Percentiles rank a stretch among this genome's conserved stretches.
Evolutionary conservation across 2,329 filamentous ascomycete species (phyloP).

Genomic region (Venturiaceae sp.): DNA sequence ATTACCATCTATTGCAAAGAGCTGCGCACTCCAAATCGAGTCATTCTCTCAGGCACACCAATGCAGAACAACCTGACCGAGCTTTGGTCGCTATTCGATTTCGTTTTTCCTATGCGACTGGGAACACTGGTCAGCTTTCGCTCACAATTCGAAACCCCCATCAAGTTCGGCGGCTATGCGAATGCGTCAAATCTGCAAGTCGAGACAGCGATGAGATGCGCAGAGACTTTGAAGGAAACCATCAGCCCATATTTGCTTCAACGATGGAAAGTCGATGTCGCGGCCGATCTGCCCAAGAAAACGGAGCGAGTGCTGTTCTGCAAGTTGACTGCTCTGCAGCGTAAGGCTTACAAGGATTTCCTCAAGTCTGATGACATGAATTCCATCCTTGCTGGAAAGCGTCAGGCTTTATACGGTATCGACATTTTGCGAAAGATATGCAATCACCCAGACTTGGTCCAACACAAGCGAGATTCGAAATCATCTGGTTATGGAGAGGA

Average conservation of each 20-base stretch:
- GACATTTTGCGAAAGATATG: constrained; percentile 92
- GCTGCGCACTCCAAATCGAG: constrained; percentile 75
- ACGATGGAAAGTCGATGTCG: constrained; percentile 86
- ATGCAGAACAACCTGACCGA: constrained; percentile 97
- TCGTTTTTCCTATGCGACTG: constrained; percentile 91
- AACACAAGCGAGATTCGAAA: constrained; percentile 50
- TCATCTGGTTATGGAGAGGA: constrained; percentile 65
- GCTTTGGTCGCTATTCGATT: constrained; percentile 95
- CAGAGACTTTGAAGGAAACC: constrained; percentile 84
- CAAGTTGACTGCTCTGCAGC: constrained; percentile 73
- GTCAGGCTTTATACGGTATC: constrained; percentile 79
- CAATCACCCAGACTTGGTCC: constrained; percentile 86
- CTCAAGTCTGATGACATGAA: constrained; percentile 74
- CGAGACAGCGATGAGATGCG: constrained; percentile 88
- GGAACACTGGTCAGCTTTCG: constrained; percentile 88
- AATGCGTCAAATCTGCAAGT: constrained; percentile 92
- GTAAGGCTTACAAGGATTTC: constrained; percentile 72
- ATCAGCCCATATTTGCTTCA: constrained; percentile 92
- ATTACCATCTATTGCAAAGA: constrained; percentile 96
- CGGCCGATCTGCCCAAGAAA: constrained; percentile 88
- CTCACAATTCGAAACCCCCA: constrained; percentile 86
- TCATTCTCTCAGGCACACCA: constrained; percentile 92
- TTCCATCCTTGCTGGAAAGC: constrained; percentile 65
- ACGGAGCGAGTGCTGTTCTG: constrained; percentile 95
- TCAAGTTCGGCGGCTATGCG: constrained; percentile 85